A percentile compares a stretch with the other conserved stretches of the same genome.
Evolutionary conservation across 2,329 filamentous ascomycete genomes (phyloP).

Genomic region (Aspergillus udagawae): DNA sequence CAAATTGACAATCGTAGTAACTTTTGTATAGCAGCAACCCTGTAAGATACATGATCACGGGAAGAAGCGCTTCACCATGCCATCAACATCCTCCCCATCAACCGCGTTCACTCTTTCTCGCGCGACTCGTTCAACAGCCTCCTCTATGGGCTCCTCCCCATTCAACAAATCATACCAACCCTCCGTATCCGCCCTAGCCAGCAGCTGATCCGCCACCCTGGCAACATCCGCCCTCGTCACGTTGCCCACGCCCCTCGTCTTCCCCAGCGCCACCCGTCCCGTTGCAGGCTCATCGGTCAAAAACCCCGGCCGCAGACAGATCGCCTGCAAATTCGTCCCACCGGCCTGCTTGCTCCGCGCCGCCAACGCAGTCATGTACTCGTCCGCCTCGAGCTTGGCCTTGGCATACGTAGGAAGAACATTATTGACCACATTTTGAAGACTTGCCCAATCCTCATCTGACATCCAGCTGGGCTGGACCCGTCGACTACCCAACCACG

Average conservation of each 20-base stretch:
- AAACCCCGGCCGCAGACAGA: conserved; percentile 49
- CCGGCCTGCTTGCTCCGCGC: conserved; percentile 28
- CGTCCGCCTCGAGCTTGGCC: conserved; percentile 55
- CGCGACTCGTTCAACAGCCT: conserved; percentile 45
- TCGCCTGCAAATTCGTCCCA: conserved; percentile 41
- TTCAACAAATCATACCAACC: conserved; percentile 54
- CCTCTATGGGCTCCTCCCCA: conserved; percentile 45
- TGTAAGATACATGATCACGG: conserved; percentile 8
- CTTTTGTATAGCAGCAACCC: not conserved
- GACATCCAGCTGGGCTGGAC: conserved; percentile 49
- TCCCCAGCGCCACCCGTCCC: conserved; percentile 48
- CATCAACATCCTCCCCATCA: conserved; percentile 50
- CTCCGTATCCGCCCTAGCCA: conserved; percentile 46
- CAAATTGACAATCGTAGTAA: not conserved
- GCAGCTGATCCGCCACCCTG: conserved; percentile 45
- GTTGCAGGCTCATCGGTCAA: conserved; percentile 47
- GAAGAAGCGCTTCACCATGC: conserved; percentile 37
- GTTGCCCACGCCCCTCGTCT: conserved; percentile 41
- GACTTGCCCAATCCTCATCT: conserved; percentile 44
- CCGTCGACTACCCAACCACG: conserved; percentile 50
- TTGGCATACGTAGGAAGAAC: conserved; percentile 50
- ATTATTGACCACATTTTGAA: conserved; percentile 47
- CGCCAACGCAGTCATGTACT: conserved; percentile 49
- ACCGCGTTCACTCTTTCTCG: conserved; percentile 45
- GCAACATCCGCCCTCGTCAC: conserved; percentile 51